Percentiles rank a stretch among this genome's conserved stretches.
Evolutionary conservation across 345 rosid genomes (phyloP).

Genomic region (Moricandia arvensis): DNA sequence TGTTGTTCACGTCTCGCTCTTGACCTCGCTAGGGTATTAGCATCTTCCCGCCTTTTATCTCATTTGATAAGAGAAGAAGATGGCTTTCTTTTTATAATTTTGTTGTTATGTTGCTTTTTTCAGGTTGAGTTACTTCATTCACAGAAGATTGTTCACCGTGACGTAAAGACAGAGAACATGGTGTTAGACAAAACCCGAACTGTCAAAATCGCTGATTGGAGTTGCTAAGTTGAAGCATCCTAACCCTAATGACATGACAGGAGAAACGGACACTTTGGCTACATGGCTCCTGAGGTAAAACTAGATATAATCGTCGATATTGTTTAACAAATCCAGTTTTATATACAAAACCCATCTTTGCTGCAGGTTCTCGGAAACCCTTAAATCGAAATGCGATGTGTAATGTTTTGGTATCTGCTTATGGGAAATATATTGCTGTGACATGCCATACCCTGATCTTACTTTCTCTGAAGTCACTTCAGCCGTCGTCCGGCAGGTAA

Average conservation of each 20-base stretch:
- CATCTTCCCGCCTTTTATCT: not conserved
- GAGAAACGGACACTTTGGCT: slow-evolving; percentile 99
- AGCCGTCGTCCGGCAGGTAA: slow-evolving; percentile 96
- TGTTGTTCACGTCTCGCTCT: slow-evolving; percentile 89
- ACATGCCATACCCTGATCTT: slow-evolving; percentile 97
- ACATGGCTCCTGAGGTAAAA: slow-evolving; percentile 99
- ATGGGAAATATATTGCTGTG: slow-evolving; percentile 99
- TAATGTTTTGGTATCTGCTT: slow-evolving; percentile 94
- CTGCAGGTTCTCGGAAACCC: slow-evolving; percentile 93
- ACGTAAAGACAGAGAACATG: slow-evolving; percentile 99
- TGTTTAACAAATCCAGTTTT: not conserved
- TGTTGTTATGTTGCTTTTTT: slow-evolving; percentile 3
- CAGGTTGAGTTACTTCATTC: slow-evolving; percentile 96
- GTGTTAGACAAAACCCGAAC: slow-evolving; percentile 80
- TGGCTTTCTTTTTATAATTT: not conserved
- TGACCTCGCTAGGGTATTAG: slow-evolving; percentile 91
- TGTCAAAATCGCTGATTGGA: slow-evolving; percentile 90
- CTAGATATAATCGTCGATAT: not conserved
- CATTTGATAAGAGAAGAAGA: slow-evolving; percentile 4
- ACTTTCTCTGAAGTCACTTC: slow-evolving; percentile 97
- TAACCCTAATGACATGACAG: slow-evolving; percentile 98
- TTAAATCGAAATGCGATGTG: slow-evolving; percentile 94
- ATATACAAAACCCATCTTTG: not conserved
- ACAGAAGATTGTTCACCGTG: slow-evolving; percentile 95
- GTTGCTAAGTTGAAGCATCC: slow-evolving; percentile 99